phyloP scores from a whole-genome alignment of 1,139 yeast genomes.

The Candida tunisiensis region DNA sequence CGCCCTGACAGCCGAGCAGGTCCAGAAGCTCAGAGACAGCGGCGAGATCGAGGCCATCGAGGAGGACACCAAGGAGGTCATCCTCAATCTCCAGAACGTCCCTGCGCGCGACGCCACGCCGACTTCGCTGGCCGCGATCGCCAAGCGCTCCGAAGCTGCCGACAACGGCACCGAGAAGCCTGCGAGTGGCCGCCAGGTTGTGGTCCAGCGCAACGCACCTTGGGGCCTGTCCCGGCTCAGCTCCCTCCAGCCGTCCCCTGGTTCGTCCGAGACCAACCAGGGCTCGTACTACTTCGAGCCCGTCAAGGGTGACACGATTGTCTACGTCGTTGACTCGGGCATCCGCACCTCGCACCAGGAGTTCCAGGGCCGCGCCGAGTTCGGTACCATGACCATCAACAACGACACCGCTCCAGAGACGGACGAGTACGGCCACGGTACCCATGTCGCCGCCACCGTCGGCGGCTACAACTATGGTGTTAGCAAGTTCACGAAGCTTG shows the following conservation, averaged over 20 bases:
- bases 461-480: constrained; percentile 42
- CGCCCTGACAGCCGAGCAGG: too few species aligned
- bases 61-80: too few species aligned
- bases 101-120: too few species aligned
- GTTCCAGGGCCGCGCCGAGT: constrained; percentile 75
- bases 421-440: constrained; percentile 89
- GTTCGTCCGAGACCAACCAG: constrained; percentile 32
- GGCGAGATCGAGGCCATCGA: constrained; percentile 71
- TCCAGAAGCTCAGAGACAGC: too few species aligned
- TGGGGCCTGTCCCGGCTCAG: constrained; percentile 90
- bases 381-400: constrained; percentile 53
- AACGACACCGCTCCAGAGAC: constrained; percentile 47
- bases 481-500: constrained; percentile 40
- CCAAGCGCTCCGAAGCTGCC: constrained; percentile 75
- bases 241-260: constrained; percentile 62
- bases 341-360: constrained; percentile 61
- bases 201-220: constrained; percentile 65
- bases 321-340: constrained; percentile 86
- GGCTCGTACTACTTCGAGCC: constrained; percentile 46
- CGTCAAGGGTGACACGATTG: constrained; percentile 81
- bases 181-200: too few species aligned
- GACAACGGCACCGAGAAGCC: constrained; percentile 55
- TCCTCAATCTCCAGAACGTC: too few species aligned
- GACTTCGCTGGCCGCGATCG: too few species aligned
- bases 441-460: constrained; percentile 38